These are phyloP conservation scores for Lentinula sp. DNA, from an alignment of 768 basidiomycete species.

Conservation along the genomic window DNA sequence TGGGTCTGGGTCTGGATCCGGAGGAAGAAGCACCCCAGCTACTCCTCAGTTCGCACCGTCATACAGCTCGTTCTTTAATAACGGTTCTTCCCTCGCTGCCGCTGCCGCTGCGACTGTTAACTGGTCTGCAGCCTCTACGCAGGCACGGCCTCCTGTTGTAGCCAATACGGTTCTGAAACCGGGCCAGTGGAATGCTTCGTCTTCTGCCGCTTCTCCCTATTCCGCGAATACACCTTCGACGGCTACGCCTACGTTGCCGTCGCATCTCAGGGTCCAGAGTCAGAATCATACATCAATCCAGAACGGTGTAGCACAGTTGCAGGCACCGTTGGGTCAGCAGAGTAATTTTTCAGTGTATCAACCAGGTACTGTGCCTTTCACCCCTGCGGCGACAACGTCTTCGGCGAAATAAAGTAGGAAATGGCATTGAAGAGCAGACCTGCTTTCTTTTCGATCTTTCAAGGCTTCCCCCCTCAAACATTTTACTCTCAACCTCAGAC, in stretches of 20 bases:
- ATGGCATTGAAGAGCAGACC: not conserved
- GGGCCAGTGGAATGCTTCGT: not conserved
- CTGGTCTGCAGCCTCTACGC: slow-evolving; percentile 30
- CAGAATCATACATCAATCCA: not conserved
- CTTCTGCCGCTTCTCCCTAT: slow-evolving; percentile 1
- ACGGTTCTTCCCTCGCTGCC: slow-evolving; percentile 16
- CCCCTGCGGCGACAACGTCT: not conserved
- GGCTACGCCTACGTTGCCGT: not conserved
- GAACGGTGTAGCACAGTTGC: not conserved
- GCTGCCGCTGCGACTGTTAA: slow-evolving; percentile 19
- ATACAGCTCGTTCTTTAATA: slow-evolving; percentile 5
- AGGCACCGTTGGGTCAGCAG: not conserved
- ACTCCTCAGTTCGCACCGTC: slow-evolving; percentile 16
- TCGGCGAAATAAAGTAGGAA: not conserved
- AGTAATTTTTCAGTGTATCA: slow-evolving; percentile 1
- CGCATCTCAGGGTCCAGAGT: not conserved
- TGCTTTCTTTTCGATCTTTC: not conserved
- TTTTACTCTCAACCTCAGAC: too few species aligned
- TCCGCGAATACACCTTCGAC: not conserved
- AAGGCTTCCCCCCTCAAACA: too few species aligned
- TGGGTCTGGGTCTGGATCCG: slow-evolving; percentile 9
- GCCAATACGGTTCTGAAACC: slow-evolving; percentile 45
- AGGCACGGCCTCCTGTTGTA: slow-evolving; percentile 39
- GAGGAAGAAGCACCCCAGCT: slow-evolving; percentile 30
- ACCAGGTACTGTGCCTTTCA: not conserved